A percentile compares a stretch with the other conserved stretches of the same genome.
These are phyloP conservation scores for Penicillium cinerascens DNA, from an alignment of 495 filamentous ascomycete genomes.

Conservation along the genomic window DNA sequence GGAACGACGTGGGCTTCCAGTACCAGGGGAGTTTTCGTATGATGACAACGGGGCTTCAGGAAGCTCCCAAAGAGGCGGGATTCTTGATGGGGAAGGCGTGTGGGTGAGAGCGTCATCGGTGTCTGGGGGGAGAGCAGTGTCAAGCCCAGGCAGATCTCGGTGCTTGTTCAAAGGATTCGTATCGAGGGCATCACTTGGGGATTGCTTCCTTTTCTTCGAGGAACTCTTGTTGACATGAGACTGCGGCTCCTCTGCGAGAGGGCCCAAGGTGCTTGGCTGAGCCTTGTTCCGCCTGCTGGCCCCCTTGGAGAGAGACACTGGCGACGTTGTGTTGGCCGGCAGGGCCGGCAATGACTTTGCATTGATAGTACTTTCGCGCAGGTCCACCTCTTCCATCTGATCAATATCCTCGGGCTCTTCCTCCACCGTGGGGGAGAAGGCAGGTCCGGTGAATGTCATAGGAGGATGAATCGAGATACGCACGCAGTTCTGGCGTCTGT, in stretches of 20 bases:
- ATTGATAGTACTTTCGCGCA: constrained; percentile 25
- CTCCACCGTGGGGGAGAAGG: constrained; percentile 39
- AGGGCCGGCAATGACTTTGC: constrained; percentile 6
- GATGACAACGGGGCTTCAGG: constrained; percentile 23
- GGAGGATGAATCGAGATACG: constrained; percentile 48
- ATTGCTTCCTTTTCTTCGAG: constrained; percentile 25
- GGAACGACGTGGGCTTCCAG: constrained; percentile 37
- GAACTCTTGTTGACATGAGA: constrained; percentile 14
- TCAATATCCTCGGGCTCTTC: constrained; percentile 37
- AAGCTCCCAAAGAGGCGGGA: constrained; percentile 27
- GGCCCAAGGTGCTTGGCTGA: constrained; percentile 19
- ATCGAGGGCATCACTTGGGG: constrained; percentile 10
- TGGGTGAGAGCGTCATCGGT: constrained; percentile 21
- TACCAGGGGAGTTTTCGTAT: constrained; percentile 20
- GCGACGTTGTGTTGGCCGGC: constrained; percentile 18
- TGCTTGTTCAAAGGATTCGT: constrained; percentile 4
- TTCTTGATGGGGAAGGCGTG: constrained; percentile 36
- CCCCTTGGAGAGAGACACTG: constrained; percentile 23
- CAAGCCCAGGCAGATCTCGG: constrained; percentile 22
- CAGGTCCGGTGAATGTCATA: constrained; percentile 33
- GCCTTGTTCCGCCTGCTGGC: constrained; percentile 23
- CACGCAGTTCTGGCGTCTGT: constrained; percentile 47
- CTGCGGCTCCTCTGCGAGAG: constrained; percentile 22
- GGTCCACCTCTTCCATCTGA: constrained; percentile 26
- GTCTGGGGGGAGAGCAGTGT: constrained; percentile 25